Base-by-base conservation (phyloP, 2,329 filamentous ascomycete genomes). In the Botryotinia convoluta region DNA sequence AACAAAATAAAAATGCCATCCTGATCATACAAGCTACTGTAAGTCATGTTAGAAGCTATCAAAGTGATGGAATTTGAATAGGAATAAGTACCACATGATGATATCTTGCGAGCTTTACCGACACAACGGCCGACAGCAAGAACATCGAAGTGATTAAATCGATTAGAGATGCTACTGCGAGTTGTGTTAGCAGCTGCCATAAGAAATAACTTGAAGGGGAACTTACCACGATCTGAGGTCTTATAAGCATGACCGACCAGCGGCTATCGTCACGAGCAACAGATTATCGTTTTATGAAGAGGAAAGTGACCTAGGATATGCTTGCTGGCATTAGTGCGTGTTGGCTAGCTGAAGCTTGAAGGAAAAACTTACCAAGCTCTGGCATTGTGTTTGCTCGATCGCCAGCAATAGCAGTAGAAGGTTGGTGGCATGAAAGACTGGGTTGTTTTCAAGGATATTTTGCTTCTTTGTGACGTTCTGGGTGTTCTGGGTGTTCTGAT, bases 1-100 rank as follows among this genome's bases (percentile, higher is more conserved):
- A 2, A 3, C 14, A 9, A 3, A 32, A 26, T 9, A 18, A 1
- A 0, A 1, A 26, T 12, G n/a, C 9, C 14, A 32, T 14, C 2
- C 8, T 42, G 48, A 42, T 12, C 8, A 68, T 32, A 4, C 6
- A 8, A 29, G 14, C 35, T 32, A 42, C 26, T 68, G 35, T 22
- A 29, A 42, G 3, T 51, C n/a, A 26, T 29, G 26, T 57, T 22
- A 68, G 48, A 37, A 57, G 48, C 26, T 32, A 57, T 32, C 35
- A 22, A 1, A 26, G 2, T 7, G n/a, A 22, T 42, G 18, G 16
- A 22, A 54, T 9, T 32, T 57, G n/a, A 44, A 32, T 37, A 16
- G 35, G 7, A 42, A 37, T 5, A 62, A 62, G 7, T 62, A 39
- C 59, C 59, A 63, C 8, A 10, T 42, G 1, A 9, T 10, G 8